Evolutionary conservation across 148 eudicot species (phyloP), one percentile per base, ranked within the genome.

Genomic region (Linanthus parryae): DNA sequence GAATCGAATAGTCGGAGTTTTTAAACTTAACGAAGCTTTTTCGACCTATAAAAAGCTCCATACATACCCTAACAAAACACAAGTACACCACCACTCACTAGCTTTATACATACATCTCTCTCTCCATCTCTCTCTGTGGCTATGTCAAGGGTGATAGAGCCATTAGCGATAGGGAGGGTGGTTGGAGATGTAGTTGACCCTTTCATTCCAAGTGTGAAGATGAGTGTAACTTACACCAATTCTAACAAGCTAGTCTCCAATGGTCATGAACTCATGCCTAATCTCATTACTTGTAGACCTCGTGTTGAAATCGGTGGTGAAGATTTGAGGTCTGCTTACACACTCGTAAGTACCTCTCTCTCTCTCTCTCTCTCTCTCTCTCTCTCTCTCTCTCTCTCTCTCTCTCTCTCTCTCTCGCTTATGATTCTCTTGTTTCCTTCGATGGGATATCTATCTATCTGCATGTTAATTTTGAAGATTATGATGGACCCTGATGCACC

Each of bases 401-500:
- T 13, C 21, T 48, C 42, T 24, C 30, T 48, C 38, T 38, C 24
- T 42, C 15, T 9, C 43, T 39, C 15, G 4, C 7, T n/a, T 39
- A 38, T 38, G 16, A 7, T 11, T 4, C 12, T n/a, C 13, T 34
- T 34, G 13, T 34, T 34, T 34, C 13, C 8, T 34, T 34, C 1
- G 13, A 8, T 34, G 11, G 8, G 11, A 34, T 21, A 20, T 45
- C 6, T 45, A 11, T 15, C 14, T 57, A 17, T 40, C 31, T 16
- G 7, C 40, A 23, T 24, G 3, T 44, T n/a, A n/a, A n/a, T 20
- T 7, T 31, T 57, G 48, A 53, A 88, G 96, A 69, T 88, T 21
- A 81, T 88, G 96, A 84, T 84, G 19, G 96, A 88, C 65, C 96
- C 96, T 5, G 96, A 88, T 77, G 86, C 79, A 58, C 96, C 96